phyloP scores from a whole-genome alignment of 2,329 filamentous ascomycete genomes.

The Nemania sp. region DNA sequence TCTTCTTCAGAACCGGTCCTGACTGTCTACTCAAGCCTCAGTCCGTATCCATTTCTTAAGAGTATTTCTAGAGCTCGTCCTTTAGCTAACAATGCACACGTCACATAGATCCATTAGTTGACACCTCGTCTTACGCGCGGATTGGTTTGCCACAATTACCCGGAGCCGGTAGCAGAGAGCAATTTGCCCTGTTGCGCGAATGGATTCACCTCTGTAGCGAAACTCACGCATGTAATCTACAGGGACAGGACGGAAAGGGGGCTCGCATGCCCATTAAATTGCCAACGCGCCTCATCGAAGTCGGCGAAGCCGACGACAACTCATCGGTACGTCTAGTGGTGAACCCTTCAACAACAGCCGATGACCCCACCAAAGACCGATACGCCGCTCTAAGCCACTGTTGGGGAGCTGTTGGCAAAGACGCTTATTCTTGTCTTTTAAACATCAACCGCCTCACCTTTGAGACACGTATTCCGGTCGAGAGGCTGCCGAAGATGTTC shows the following conservation, averaged over 20 bases:
- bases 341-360: neutral
- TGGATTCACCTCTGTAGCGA: constrained; percentile 17
- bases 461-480: neutral
- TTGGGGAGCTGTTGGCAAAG: constrained; percentile 3
- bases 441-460: neutral
- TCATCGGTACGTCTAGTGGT: neutral
- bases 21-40: neutral
- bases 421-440: too few relatives aligned
- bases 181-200: constrained; percentile 9
- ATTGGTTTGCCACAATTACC: constrained; percentile 10
- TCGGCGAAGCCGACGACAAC: neutral
- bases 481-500: constrained; percentile 8
- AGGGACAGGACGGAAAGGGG: neutral
- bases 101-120: neutral
- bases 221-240: constrained; percentile 4
- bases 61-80: too few relatives aligned
- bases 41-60: neutral
- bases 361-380: neutral
- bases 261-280: too few relatives aligned
- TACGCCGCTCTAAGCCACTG: constrained; percentile 19
- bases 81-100: too few relatives aligned
- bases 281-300: constrained; percentile 17
- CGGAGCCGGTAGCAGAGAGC: neutral
- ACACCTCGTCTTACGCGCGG: constrained; percentile 1
- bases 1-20: constrained; percentile 1